These are phyloP conservation scores for Mortierella sp. DNA, from an alignment of 371 early-diverging fungal genomes.

Conservation along the genomic window DNA sequence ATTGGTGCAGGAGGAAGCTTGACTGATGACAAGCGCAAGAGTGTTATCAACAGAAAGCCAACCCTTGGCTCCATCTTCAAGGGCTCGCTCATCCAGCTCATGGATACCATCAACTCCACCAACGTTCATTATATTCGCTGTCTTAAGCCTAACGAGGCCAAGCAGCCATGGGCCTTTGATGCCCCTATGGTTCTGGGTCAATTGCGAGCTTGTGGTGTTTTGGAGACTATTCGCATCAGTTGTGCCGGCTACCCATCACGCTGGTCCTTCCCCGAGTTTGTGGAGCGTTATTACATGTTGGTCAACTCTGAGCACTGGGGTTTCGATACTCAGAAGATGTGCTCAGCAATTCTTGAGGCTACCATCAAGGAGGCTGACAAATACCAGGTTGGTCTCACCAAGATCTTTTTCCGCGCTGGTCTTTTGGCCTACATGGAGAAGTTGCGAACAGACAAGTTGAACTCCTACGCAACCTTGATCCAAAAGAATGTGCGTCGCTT, in stretches of 20 bases:
- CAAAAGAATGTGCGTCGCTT: constrained; percentile 91
- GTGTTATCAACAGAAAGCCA: constrained; percentile 78
- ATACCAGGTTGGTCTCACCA: constrained; percentile 97
- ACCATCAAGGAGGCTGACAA: constrained; percentile 84
- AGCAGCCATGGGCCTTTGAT: constrained; percentile 91
- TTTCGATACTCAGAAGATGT: constrained; percentile 68
- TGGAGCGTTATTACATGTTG: constrained; percentile 92
- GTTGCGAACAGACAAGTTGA: constrained; percentile 84
- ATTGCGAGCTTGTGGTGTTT: constrained; percentile 99
- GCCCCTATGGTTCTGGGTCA: constrained; percentile 95
- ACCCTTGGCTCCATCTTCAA: constrained; percentile 92
- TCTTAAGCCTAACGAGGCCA: constrained; percentile 97
- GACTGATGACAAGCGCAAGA: constrained; percentile 65
- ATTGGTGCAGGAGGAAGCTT: constrained; percentile 44
- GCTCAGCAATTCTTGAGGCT: constrained; percentile 75
- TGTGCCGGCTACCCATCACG: constrained; percentile 99
- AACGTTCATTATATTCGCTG: constrained; percentile 98
- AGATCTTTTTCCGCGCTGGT: constrained; percentile 99
- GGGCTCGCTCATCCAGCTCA: constrained; percentile 88
- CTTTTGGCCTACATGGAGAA: constrained; percentile 94
- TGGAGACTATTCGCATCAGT: constrained; percentile 99
- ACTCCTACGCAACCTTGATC: constrained; percentile 83
- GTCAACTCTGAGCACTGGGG: constrained; percentile 81
- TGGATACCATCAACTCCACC: constrained; percentile 94
- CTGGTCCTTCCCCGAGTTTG: constrained; percentile 94